Percentiles rank a stretch among this genome's conserved stretches.
These are phyloP conservation scores for Balakata baccata DNA, from an alignment of 345 rosid genomes.

Conservation along the genomic window DNA sequence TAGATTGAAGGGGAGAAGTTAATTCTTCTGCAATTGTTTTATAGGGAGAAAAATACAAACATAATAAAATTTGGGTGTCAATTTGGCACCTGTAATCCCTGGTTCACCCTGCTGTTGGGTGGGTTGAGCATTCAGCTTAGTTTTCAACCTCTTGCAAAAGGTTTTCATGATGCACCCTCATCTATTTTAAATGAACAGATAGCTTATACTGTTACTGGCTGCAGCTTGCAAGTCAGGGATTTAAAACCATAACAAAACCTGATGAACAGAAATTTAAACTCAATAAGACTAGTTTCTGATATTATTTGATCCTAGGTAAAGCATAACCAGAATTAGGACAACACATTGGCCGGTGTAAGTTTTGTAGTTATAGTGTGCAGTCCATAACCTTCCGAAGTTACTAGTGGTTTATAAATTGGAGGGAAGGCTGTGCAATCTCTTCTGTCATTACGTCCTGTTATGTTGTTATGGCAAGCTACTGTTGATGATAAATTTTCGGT, in stretches of 20 bases:
- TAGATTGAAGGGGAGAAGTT: not conserved
- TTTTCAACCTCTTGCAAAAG: constrained; percentile 7
- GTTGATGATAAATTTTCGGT: not conserved
- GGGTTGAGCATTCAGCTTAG: not conserved
- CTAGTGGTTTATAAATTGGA: not conserved
- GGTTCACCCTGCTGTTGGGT: not conserved
- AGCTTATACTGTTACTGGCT: not conserved
- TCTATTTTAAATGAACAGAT: not conserved
- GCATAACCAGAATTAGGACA: not conserved
- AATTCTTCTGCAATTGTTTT: not conserved
- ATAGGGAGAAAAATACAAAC: not conserved
- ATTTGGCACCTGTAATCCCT: not conserved
- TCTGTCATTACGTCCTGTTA: not conserved
- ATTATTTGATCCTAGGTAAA: not conserved
- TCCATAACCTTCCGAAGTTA: not conserved
- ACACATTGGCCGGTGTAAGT: not conserved
- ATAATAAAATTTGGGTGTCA: not conserved
- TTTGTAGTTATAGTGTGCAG: not conserved
- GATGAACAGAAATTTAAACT: not conserved
- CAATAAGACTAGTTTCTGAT: not conserved
- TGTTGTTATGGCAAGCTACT: not conserved
- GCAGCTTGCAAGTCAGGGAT: not conserved
- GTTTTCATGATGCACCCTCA: not conserved
- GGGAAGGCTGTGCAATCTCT: not conserved
- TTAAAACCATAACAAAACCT: not conserved